phyloP scores from a whole-genome alignment of 176 grass and related monocot species.

The Canna indica region DNA sequence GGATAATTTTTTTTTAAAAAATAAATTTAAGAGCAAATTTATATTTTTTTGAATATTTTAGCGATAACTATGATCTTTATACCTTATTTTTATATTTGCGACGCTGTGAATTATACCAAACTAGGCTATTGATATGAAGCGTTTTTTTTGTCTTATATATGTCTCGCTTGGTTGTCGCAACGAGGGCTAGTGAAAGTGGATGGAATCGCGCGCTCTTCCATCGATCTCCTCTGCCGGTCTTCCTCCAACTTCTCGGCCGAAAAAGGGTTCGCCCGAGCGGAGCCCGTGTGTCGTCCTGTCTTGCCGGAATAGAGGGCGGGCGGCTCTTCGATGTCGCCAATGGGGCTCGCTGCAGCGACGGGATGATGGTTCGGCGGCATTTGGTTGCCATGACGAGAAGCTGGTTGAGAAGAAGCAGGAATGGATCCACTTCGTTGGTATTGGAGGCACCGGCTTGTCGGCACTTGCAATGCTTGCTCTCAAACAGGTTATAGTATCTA shows the following conservation, averaged over 20 bases:
- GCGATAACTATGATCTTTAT: too few species aligned
- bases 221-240: not conserved
- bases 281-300: not conserved
- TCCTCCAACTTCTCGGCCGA: not conserved
- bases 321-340: not conserved
- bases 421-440: conserved; percentile 16
- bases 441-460: conserved; percentile 11
- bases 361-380: not conserved
- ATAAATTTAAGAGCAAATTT: too few species aligned
- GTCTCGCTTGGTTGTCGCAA: too few species aligned
- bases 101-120: too few species aligned
- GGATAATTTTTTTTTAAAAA: too few species aligned
- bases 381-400: not conserved
- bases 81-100: too few species aligned
- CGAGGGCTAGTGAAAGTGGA: not conserved
- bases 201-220: not conserved
- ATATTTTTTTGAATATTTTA: too few species aligned
- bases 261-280: not conserved
- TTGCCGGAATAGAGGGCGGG: not conserved
- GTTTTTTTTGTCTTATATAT: too few species aligned
- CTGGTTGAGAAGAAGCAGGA: not conserved
- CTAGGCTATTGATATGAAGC: too few species aligned
- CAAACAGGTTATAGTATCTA: conserved; percentile 1
- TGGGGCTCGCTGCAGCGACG: not conserved
- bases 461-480: conserved; percentile 18